Base-by-base conservation (phyloP, 495 filamentous ascomycete genomes). In the Aspergillus funiculosus region DNA sequence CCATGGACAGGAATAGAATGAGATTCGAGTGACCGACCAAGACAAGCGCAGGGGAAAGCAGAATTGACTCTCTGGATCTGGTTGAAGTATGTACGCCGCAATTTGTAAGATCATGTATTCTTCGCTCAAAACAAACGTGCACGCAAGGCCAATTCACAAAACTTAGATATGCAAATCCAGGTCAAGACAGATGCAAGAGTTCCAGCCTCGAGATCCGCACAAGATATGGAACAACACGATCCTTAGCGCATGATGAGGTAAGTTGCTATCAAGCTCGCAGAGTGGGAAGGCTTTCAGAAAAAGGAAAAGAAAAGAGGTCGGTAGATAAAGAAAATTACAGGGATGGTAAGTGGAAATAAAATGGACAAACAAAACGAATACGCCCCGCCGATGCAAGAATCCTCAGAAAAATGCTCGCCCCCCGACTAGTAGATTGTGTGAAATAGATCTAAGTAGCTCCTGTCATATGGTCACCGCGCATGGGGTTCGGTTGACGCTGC, bases 401-500 rank as follows among this genome's bases (percentile, higher is more conserved):
- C 38, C 43, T 53, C 39, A 43, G 44, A 28, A 48, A 48, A 27
- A 53, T 31, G 43, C 28, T 53, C 32, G 35, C 19, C 26, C 25
- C 29, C 40, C 10, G 22, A 34, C 22, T 29, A 39, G 28, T 17
- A 26, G 34, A 45, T 35, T 15, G 24, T 20, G 20, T 29, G 18
- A 5, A 0, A 4, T 11, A 2, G 9, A 21, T 27, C 20, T 55
- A 51, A 1, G 41, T 22, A 21, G 50, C 43, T 2, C 45, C 41
- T 25, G 43, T 42, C 41, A 43, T 50, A 26, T 57, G 35, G 43
- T 50, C 42, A 8, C 61, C 59, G 6, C 62, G 59, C 47, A 48
- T 57, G 8, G 53, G 49, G 10, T 54, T 43, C 5, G 55, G 50
- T 36, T 66, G 63, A 28, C 53, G 60, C 27, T 63, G 62, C 64